Evolutionary conservation across 768 basidiomycete genomes (phyloP).

Genomic region (Rhodotorula sphaerocarpa): DNA sequence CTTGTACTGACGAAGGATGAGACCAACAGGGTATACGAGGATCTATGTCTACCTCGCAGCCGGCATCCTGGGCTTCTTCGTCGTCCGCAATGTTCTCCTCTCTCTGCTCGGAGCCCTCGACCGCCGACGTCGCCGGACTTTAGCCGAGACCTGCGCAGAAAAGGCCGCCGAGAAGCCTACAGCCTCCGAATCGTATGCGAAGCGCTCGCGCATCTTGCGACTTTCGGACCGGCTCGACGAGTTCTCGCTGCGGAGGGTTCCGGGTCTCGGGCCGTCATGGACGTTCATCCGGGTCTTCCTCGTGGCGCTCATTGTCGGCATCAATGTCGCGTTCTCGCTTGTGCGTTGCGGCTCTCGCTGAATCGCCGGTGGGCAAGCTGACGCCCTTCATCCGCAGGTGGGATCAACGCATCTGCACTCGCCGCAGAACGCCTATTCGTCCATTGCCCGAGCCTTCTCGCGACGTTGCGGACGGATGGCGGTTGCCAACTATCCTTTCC

Average conservation of each 20-base stretch:
- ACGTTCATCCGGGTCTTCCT: constrained; percentile 9
- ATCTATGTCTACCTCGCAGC: constrained; percentile 13
- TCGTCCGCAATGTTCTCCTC: constrained; percentile 24
- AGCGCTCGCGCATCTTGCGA: constrained; percentile 4
- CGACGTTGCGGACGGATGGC: constrained; percentile 26
- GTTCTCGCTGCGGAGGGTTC: not conserved
- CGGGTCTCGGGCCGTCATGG: constrained; percentile 6
- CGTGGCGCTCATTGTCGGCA: not conserved
- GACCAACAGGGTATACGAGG: constrained; percentile 10
- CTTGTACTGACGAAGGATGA: not conserved
- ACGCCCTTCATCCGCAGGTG: not conserved
- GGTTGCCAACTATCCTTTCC: constrained; percentile 16
- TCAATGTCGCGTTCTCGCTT: constrained; percentile 19
- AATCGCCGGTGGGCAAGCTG: not conserved
- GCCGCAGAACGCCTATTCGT: not conserved
- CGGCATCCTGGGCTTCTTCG: constrained; percentile 13
- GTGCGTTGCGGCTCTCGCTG: constrained; percentile 5
- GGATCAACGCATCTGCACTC: not conserved
- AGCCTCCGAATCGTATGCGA: not conserved
- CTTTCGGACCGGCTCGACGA: constrained; percentile 2
- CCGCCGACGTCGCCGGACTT: not conserved
- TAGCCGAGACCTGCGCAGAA: not conserved
- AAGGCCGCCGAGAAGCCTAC: not conserved
- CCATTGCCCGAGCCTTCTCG: constrained; percentile 14
- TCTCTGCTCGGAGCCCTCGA: not conserved